phyloP scores from a whole-genome alignment of 768 basidiomycete species.

The Symmetrospora coprosmae region DNA sequence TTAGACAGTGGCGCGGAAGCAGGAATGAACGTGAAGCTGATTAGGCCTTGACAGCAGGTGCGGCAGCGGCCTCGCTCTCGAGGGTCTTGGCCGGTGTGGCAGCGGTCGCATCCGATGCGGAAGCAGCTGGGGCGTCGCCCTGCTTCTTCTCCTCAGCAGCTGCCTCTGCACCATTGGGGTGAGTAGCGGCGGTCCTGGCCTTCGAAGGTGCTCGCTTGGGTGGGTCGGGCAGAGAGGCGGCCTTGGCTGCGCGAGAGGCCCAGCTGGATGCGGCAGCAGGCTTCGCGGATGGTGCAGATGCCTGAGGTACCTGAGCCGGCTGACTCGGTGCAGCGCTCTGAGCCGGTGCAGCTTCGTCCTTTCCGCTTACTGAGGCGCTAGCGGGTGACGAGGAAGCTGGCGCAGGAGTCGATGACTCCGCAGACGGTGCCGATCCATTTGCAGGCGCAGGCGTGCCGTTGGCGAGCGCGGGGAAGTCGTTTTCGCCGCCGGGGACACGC shows the following conservation, averaged over 20 bases:
- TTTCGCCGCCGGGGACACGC: constrained; percentile 12
- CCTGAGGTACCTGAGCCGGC: background rate
- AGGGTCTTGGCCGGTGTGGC: background rate
- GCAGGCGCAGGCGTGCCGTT: background rate
- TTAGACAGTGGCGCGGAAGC: too few species aligned
- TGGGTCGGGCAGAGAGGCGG: constrained; percentile 13
- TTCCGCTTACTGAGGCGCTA: too few species aligned
- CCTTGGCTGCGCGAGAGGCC: constrained; percentile 11
- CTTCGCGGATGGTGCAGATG: background rate
- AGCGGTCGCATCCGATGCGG: background rate
- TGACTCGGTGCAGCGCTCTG: background rate
- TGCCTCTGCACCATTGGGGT: background rate
- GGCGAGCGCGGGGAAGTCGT: constrained; percentile 10
- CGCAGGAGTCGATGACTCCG: background rate
- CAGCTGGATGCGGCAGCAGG: constrained; percentile 3
- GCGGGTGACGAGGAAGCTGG: background rate
- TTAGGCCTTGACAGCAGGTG: constrained; percentile 3
- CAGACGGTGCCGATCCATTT: background rate
- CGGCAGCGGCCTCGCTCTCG: background rate
- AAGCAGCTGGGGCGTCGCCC: background rate
- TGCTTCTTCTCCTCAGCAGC: background rate
- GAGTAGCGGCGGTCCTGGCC: background rate
- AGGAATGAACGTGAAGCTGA: too few species aligned
- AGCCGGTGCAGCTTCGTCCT: background rate
- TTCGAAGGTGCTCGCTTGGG: constrained; percentile 9